Conservation (phyloP, 192 early-diverging fungal species). For the Pecoramyces ruminantium region DNA sequence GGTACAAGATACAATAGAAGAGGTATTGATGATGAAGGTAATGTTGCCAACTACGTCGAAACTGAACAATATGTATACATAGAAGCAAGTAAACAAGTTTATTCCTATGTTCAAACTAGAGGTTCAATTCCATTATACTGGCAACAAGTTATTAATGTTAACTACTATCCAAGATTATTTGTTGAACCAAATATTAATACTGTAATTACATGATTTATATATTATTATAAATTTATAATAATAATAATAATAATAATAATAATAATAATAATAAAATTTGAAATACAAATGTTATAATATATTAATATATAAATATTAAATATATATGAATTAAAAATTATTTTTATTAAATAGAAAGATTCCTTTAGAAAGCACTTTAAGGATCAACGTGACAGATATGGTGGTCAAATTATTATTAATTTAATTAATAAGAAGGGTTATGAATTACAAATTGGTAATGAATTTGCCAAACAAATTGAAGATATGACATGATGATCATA, state of each 20-base stretch:
- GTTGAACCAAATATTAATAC: constrained; percentile 47
- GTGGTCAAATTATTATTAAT: constrained; percentile 74
- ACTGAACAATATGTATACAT: constrained; percentile 81
- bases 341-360: constrained; percentile 21
- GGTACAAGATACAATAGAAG: constrained; percentile 87
- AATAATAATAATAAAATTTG: constrained; percentile 1
- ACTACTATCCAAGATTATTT: constrained; percentile 76
- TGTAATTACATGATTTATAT: constrained; percentile 22
- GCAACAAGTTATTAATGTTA: constrained; percentile 80
- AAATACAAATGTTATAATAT: not conserved
- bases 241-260: not conserved
- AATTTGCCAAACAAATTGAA: constrained; percentile 52
- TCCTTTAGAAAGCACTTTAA: constrained; percentile 57
- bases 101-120: constrained; percentile 77
- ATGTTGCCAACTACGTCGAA: constrained; percentile 95
- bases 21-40: constrained; percentile 76
- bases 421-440: constrained; percentile 88
- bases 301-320: no score
- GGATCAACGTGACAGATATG: constrained; percentile 52
- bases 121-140: constrained; percentile 92
- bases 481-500: constrained; percentile 14
- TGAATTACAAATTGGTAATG: constrained; percentile 66
- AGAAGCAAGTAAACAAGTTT: constrained; percentile 29
- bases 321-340: not conserved
- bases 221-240: not conserved